Evolutionary conservation across 768 basidiomycete species (phyloP).

Genomic region (Floccularia luteovirens): DNA sequence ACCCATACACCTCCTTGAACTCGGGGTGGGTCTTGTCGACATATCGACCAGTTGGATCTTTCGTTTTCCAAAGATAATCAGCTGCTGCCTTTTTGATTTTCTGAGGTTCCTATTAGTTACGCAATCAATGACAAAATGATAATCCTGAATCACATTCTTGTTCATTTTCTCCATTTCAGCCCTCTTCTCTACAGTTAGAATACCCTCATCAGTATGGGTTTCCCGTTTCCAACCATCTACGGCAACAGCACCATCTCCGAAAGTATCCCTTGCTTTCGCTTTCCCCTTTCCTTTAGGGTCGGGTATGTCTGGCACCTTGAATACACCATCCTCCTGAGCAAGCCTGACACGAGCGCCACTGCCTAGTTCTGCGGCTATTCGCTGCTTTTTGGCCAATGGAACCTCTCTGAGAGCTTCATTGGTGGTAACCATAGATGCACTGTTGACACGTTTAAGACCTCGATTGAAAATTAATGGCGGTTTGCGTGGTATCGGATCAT

Average conservation of each 20-base stretch:
- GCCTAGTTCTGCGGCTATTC: conserved; percentile 29
- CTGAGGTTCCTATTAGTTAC: conserved; percentile 14
- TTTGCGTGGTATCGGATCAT: conserved; percentile 71
- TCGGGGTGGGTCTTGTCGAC: conserved; percentile 41
- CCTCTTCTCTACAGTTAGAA: no score
- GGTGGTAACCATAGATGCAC: not conserved
- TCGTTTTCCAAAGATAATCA: conserved; percentile 28
- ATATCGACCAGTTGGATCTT: conserved; percentile 21
- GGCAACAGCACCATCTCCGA: conserved; percentile 21
- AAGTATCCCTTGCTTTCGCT: conserved; percentile 33
- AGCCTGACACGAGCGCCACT: conserved; percentile 27
- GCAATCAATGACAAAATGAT: no score
- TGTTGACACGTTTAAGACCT: conserved; percentile 10
- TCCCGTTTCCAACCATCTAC: no score
- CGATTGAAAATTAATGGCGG: conserved; percentile 40
- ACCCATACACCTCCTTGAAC: conserved; percentile 41
- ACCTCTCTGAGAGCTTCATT: conserved; percentile 3
- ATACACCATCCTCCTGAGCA: conserved; percentile 21
- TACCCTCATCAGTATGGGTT: no score
- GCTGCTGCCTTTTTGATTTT: conserved; percentile 35
- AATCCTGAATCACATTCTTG: conserved; percentile 12
- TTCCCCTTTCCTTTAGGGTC: conserved; percentile 19
- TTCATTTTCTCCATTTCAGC: conserved; percentile 11
- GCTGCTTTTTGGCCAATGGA: conserved; percentile 9
- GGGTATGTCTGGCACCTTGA: conserved; percentile 47